These are phyloP conservation scores for Quercus phellos DNA, from an alignment of 331 rosid genomes.

Conservation along the genomic window DNA sequence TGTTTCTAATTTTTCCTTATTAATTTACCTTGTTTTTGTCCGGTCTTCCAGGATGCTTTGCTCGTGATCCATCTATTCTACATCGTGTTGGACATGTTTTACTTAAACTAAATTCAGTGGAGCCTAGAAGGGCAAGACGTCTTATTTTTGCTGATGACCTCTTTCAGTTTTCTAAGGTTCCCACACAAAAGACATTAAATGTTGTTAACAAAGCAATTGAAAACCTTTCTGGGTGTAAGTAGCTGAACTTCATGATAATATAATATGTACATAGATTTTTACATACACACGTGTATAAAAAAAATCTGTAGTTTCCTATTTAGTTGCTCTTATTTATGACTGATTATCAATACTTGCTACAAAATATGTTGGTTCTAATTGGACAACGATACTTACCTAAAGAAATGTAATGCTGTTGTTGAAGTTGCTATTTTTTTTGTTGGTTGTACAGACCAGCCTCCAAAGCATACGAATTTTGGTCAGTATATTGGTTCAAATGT, in stretches of 20 bases:
- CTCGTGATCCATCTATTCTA: slow-evolving; percentile 65
- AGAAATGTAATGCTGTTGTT: slow-evolving; percentile 11
- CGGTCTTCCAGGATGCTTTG: slow-evolving; percentile 61
- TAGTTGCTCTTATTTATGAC: not conserved
- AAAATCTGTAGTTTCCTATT: not conserved
- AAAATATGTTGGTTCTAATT: not conserved
- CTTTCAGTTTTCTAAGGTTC: slow-evolving; percentile 63
- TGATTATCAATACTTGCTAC: not conserved
- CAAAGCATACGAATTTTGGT: slow-evolving; percentile 57
- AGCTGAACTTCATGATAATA: slow-evolving; percentile 5
- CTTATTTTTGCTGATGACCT: slow-evolving; percentile 82
- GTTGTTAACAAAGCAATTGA: slow-evolving; percentile 53
- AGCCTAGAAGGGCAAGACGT: slow-evolving; percentile 56
- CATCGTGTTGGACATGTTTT: slow-evolving; percentile 74
- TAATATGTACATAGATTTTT: not conserved
- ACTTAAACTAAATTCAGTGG: slow-evolving; percentile 49
- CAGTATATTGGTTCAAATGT: slow-evolving; percentile 66
- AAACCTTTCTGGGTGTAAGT: slow-evolving; percentile 83
- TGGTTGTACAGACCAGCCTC: slow-evolving; percentile 61
- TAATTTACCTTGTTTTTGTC: not conserved
- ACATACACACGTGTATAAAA: not conserved
- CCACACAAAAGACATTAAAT: slow-evolving; percentile 48
- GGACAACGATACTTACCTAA: not conserved
- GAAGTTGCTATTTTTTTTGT: slow-evolving; percentile 26
- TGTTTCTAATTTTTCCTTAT: not conserved